A percentile compares a stretch with the other conserved stretches of the same genome.
Evolutionary conservation across 2,329 filamentous ascomycete species (phyloP).

Genomic region (Aspergillus aculeatinus): DNA sequence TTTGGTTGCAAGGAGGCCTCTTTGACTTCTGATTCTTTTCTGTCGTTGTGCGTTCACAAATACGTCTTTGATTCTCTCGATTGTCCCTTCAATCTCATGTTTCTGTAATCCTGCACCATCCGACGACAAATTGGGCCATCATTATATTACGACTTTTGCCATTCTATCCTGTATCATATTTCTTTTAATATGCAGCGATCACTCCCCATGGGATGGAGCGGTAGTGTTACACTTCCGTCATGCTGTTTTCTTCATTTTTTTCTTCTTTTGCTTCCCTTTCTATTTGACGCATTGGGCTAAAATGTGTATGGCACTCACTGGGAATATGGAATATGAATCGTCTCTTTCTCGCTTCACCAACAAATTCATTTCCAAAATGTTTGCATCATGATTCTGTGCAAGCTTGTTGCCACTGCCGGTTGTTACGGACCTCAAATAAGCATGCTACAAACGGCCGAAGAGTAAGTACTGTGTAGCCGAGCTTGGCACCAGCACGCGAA

Average conservation of each 20-base stretch:
- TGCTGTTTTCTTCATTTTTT: background rate
- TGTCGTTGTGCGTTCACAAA: background rate
- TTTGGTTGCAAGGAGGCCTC: background rate
- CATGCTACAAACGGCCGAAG: no score
- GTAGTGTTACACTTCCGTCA: no score
- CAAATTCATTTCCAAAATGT: no score
- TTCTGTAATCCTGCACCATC: background rate
- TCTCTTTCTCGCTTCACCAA: background rate
- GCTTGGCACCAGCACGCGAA: no score
- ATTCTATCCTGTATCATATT: background rate
- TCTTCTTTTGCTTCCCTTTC: background rate
- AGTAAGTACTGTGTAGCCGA: no score
- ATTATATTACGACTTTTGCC: background rate
- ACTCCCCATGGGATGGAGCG: no score
- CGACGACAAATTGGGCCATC: background rate
- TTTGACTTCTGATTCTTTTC: background rate
- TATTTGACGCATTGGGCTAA: background rate
- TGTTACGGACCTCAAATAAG: no score
- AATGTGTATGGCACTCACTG: background rate
- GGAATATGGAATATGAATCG: background rate
- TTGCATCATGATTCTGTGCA: no score
- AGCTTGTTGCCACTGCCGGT: no score
- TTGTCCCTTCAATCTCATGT: background rate
- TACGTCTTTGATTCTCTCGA: background rate
- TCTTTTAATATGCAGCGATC: background rate